Evolutionary conservation across 78 protist genomes (phyloP), one percentile per base, ranked within the genome.

Genomic region (Paulinella micropora): DNA sequence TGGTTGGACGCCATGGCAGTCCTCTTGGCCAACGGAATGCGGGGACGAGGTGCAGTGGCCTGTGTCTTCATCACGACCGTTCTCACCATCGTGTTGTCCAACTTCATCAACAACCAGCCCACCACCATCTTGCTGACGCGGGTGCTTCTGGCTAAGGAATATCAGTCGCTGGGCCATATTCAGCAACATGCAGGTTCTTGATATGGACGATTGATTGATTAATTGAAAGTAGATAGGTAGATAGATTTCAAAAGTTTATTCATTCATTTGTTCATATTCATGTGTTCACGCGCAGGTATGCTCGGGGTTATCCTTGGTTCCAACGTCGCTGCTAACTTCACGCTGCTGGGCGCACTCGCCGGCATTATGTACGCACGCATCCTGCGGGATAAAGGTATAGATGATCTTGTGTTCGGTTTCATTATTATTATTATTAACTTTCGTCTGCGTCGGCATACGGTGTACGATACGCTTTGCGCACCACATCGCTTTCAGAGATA

Each of bases 301-400:
- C 79, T 81, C 73, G 28, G 67, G 34, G 39, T 83, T 2, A 87
- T 89, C 23, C 6, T 89, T n/a, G 90, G 87, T 2, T 81, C 87
- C 32, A 89, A 89, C 67, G 31, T 81, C 36, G 91, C 86, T 15
- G 90, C 90, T 3, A 89, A 89, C 36, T 73, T 89, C 79, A 51
- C 89, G 73, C 23, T 87, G n/a, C 1, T 87, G 26, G 77, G 77
- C 26, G 77, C 77, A 29, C 28, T 67, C 36, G 77, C 77, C 26
- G 77, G 77, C 77, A 67, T 67, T 67, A 67, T 67, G 77, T 67
- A 28, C 36, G 77, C 77, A 67, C 77, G 28, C 36, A 26, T 67
- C 28, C 28, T 67, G 28, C 26, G 28, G 28, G 77, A 67, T 67
- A 67, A 67, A 67, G 28, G 28, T 67, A 67, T 67, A 26, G 77